Evolutionary conservation across 1,284 basidiomycete species (phyloP), one percentile per base, ranked within the genome.

Genomic region (Vanrija sp.): DNA sequence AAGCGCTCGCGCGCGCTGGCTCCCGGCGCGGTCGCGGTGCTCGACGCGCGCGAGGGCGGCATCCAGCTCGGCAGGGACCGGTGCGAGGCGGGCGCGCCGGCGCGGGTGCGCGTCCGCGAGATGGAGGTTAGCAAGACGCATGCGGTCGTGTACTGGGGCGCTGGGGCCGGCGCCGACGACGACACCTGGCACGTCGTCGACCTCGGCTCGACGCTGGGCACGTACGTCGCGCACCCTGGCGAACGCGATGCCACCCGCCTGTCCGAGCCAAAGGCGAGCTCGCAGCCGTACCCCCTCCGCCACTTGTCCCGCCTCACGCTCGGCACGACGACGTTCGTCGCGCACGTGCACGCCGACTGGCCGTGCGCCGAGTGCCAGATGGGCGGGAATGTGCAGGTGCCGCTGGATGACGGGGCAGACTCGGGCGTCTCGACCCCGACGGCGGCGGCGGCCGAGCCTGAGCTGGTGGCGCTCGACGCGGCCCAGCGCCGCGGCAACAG

Each of bases 71-170:
- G 72, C 3, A 62, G 75, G 20, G 75, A 76, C 57, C 54, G 70
- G 25, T 60, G 57, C 18, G 65, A 67, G 42, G 59, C 53, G 10
- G 65, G 64, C 6, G 66, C 58, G 6, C 51, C 53, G 9, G 61
- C 71, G 0, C 64, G 73, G 31, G 19, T 76, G 3, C 53, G 75
- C 35, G 48, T 75, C 20, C 66, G 66, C 44, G 75, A 75, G 61
- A 73, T 76, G 73, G 65, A 68, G 45, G 72, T 72, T 9, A 73
- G 71, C 61, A 75, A 75, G 53, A 67, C 68, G 15, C 75, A 76
- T 49, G 69, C 71, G 15, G 55, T 70, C 12, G 50, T 76, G 4
- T 76, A 48, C 50, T 52, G 47, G 49, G 23, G 60, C 48, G 12
- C 51, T 45, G 39, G 45, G 47, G 43, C 52, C 15, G 59, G 56